phyloP scores from a whole-genome alignment of 2,329 filamentous ascomycete species.

The Trichoderma citrinoviride region DNA sequence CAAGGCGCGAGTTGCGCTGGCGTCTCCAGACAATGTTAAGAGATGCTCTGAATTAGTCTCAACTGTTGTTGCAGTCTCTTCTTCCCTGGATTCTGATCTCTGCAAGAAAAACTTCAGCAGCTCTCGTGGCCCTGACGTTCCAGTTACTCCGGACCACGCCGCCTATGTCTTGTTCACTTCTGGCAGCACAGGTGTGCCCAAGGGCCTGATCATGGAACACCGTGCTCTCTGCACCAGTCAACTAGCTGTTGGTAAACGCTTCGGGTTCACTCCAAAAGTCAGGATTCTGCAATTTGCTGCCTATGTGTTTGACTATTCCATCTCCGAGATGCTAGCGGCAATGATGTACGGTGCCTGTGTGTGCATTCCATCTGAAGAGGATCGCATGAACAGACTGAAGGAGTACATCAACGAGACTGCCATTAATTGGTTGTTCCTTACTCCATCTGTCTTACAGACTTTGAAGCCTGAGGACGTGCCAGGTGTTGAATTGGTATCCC shows the following conservation, averaged over 20 bases:
- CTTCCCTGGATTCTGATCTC: neutral
- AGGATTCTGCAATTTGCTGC: neutral
- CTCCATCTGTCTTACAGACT: slow-evolving; percentile 21
- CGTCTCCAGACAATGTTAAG: neutral
- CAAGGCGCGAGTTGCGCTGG: neutral
- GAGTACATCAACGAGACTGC: neutral
- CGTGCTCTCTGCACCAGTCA: neutral
- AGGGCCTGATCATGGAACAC: neutral
- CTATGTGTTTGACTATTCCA: neutral
- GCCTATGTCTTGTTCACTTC: neutral
- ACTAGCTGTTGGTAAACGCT: neutral
- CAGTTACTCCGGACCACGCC: neutral
- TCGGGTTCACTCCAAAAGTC: neutral
- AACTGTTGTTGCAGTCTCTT: neutral
- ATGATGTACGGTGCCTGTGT: neutral
- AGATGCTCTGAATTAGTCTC: neutral
- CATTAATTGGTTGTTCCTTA: slow-evolving; percentile 11
- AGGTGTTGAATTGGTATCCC: neutral
- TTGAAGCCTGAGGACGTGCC: neutral
- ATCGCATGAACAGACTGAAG: neutral
- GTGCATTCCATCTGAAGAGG: neutral
- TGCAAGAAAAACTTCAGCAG: neutral
- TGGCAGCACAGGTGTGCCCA: neutral
- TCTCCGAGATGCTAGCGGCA: neutral
- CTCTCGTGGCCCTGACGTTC: neutral